Conservation (phyloP, 768 basidiomycete species). For the Cubamyces sp. region DNA sequence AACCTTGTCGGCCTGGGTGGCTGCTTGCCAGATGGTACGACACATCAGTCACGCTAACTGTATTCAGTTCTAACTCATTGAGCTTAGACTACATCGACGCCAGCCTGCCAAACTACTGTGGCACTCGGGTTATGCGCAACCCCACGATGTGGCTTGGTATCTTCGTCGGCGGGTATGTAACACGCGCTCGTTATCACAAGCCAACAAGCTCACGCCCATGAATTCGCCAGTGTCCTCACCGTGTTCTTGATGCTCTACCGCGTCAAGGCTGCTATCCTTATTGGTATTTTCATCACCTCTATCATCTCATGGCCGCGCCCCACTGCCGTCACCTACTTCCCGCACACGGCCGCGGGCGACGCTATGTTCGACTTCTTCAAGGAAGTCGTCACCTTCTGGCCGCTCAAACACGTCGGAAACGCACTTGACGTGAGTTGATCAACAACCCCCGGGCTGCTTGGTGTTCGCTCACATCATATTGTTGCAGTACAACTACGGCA, state of each 20-base stretch:
- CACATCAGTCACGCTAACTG: not conserved
- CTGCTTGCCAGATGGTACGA: conserved; percentile 56
- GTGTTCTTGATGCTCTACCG: conserved; percentile 84
- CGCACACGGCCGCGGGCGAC: conserved; percentile 69
- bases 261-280: conserved; percentile 79
- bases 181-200: not conserved
- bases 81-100: conserved; percentile 46
- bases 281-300: conserved; percentile 83
- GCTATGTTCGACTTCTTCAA: conserved; percentile 84
- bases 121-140: conserved; percentile 62
- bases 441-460: not conserved
- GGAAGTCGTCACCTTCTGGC: conserved; percentile 77
- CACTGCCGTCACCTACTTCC: conserved; percentile 81
- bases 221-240: conserved; percentile 61
- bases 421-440: conserved; percentile 59
- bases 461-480: not conserved
- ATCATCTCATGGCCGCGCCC: conserved; percentile 89
- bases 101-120: conserved; percentile 63
- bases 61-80: conserved; percentile 18
- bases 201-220: not conserved
- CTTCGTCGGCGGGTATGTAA: conserved; percentile 73
- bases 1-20: conserved; percentile 81
- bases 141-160: conserved; percentile 91
- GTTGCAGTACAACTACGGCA: conserved; percentile 41
- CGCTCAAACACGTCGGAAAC: conserved; percentile 62